A percentile compares a stretch with the other conserved stretches of the same genome.
Conservation (phyloP, 345 rosid species). For the Cardamine occulta region DNA sequence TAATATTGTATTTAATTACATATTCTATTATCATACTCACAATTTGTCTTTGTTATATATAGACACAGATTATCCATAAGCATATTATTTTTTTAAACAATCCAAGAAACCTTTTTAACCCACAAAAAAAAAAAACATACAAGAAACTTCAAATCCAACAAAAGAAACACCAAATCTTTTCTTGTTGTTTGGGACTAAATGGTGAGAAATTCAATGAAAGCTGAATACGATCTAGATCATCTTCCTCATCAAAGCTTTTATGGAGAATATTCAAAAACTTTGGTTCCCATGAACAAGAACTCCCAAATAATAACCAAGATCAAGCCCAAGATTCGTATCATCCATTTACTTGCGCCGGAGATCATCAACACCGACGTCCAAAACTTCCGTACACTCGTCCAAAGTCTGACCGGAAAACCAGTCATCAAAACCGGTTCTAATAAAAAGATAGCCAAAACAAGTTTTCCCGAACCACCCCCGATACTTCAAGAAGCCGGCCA, state of each 20-base stretch:
- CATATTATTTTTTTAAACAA: conserved; percentile 24
- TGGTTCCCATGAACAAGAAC: conserved; percentile 49
- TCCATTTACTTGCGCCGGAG: conserved; percentile 90
- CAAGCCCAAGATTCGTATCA: conserved; percentile 81
- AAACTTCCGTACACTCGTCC: conserved; percentile 83
- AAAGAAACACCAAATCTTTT: background rate
- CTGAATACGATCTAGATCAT: conserved; percentile 35
- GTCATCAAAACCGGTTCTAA: conserved; percentile 31
- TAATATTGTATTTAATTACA: conserved; percentile 26
- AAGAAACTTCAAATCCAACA: conserved; percentile 18
- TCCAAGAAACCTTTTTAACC: background rate
- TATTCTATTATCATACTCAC: conserved; percentile 10
- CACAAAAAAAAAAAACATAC: conserved; percentile 1
- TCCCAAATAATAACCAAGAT: conserved; percentile 61
- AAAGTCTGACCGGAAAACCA: conserved; percentile 87
- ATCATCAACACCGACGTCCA: conserved; percentile 91
- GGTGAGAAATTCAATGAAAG: conserved; percentile 38
- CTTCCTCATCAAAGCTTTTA: conserved; percentile 30
- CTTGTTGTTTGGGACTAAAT: background rate
- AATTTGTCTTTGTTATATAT: conserved; percentile 24
- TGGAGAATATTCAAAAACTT: conserved; percentile 35
- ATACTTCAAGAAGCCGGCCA: conserved; percentile 19
- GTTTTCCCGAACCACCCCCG: background rate
- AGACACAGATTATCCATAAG: conserved; percentile 22
- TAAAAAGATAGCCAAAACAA: conserved; percentile 17